phyloP scores from a whole-genome alignment of 768 basidiomycete genomes.

The Pseudohyphozyma bogoriensis region DNA sequence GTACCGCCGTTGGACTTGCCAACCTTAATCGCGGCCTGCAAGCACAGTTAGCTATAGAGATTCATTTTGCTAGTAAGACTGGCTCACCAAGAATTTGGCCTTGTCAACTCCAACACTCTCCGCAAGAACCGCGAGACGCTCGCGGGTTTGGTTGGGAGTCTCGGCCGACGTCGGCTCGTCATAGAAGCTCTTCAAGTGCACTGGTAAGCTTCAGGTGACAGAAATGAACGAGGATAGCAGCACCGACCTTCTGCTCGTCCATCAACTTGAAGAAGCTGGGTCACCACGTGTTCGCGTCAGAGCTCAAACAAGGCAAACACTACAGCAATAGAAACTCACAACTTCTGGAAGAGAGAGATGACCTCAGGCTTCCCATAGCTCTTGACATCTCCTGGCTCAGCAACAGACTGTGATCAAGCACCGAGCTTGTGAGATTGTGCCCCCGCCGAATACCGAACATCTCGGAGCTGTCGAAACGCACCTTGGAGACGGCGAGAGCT shows the following conservation, averaged over 20 bases:
- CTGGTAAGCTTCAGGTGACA: neutral
- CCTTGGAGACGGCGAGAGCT: slow-evolving; percentile 13
- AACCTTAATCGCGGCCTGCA: slow-evolving; percentile 8
- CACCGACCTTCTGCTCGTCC: slow-evolving; percentile 17
- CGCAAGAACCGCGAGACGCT: slow-evolving; percentile 22
- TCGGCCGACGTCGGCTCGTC: slow-evolving; percentile 19
- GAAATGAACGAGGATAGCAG: neutral
- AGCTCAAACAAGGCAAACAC: too few species aligned
- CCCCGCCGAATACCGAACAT: too few species aligned
- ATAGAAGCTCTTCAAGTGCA: slow-evolving; percentile 10
- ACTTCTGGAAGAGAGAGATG: neutral
- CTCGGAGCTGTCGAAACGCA: neutral
- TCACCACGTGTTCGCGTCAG: too few species aligned
- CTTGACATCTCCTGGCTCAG: neutral
- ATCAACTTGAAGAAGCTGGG: slow-evolving; percentile 22
- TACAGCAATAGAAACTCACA: too few species aligned
- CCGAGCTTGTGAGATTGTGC: neutral
- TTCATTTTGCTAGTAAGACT: neutral
- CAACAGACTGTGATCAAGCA: neutral
- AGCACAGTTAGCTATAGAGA: too few species aligned
- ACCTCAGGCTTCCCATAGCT: slow-evolving; percentile 6
- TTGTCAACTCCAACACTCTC: neutral
- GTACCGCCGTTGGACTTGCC: slow-evolving; percentile 22
- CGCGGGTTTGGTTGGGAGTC: slow-evolving; percentile 20
- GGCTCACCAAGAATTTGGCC: slow-evolving; percentile 4